A percentile compares a stretch with the other conserved stretches of the same genome.
Evolutionary conservation across 371 early-diverging fungal species (phyloP).

Genomic region (Mortierella sp.): DNA sequence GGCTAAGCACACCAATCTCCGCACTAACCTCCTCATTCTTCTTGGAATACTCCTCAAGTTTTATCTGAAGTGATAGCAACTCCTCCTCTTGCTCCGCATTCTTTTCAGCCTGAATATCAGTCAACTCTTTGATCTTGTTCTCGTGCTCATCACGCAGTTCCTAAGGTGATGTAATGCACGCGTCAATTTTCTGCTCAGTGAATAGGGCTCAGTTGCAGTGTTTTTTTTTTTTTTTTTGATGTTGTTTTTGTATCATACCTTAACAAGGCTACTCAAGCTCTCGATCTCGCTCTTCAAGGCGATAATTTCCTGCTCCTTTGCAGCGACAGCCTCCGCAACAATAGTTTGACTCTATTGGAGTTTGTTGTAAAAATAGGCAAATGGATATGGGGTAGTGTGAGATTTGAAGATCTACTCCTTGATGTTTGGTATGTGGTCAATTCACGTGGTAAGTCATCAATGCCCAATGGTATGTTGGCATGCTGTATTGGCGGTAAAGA

Average conservation of each 20-base stretch:
- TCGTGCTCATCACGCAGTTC: slow-evolving; percentile 49
- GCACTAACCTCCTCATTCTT: slow-evolving; percentile 36
- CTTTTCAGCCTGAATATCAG: slow-evolving; percentile 35
- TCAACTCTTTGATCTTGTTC: slow-evolving; percentile 47
- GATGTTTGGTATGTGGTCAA: background rate
- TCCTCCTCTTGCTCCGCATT: slow-evolving; percentile 43
- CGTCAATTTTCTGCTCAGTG: slow-evolving; percentile 1
- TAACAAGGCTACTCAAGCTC: slow-evolving; percentile 52
- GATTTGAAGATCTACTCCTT: slow-evolving; percentile 3
- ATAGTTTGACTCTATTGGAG: slow-evolving; percentile 45
- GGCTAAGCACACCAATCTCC: slow-evolving; percentile 31
- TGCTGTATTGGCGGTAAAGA: slow-evolving; percentile 8
- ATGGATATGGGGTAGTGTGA: background rate
- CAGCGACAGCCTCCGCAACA: slow-evolving; percentile 48
- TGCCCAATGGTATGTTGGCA: slow-evolving; percentile 7
- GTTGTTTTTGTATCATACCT: slow-evolving; percentile 19
- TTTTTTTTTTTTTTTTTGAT: background rate
- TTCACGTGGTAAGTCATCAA: slow-evolving; percentile 26
- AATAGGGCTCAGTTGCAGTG: background rate
- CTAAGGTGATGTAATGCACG: slow-evolving; percentile 12
- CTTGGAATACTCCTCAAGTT: slow-evolving; percentile 45
- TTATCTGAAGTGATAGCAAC: slow-evolving; percentile 44
- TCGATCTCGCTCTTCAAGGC: slow-evolving; percentile 46
- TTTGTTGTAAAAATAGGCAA: background rate
- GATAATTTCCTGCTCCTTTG: slow-evolving; percentile 50